Conservation (phyloP, 2,329 filamentous ascomycete species). For the Stachybotrys elegans region DNA sequence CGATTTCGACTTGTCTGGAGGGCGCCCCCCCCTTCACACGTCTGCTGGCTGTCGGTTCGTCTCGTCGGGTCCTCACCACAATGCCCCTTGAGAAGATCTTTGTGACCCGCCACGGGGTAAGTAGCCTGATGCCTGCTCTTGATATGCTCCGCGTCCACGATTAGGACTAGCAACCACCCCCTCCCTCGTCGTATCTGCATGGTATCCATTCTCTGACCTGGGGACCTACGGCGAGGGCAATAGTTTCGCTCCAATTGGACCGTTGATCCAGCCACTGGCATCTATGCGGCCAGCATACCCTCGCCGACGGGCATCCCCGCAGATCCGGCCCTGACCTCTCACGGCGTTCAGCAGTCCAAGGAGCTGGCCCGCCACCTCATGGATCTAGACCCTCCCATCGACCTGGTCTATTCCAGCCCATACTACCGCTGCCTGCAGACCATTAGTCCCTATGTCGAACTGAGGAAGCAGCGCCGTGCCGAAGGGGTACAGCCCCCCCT, state of each 20-base stretch:
- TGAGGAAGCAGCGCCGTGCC: slow-evolving; percentile 24
- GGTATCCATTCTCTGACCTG: background rate
- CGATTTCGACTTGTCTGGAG: too few relatives aligned
- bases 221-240: slow-evolving; percentile 7
- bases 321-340: slow-evolving; percentile 80
- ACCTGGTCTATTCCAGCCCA: slow-evolving; percentile 75
- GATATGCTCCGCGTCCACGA: too few relatives aligned
- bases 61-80: too few relatives aligned
- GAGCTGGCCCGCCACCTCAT: slow-evolving; percentile 67
- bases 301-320: slow-evolving; percentile 85
- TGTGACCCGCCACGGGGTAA: slow-evolving; percentile 69
- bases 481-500: slow-evolving; percentile 7
- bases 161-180: too few relatives aligned
- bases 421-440: slow-evolving; percentile 89
- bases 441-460: slow-evolving; percentile 61
- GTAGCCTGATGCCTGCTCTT: slow-evolving; percentile 26
- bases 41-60: too few relatives aligned
- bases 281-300: slow-evolving; percentile 66
- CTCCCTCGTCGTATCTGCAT: too few relatives aligned
- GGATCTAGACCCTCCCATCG: slow-evolving; percentile 60
- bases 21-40: too few relatives aligned
- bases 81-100: slow-evolving; percentile 71
- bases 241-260: slow-evolving; percentile 90
- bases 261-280: slow-evolving; percentile 74
- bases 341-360: slow-evolving; percentile 78